phyloP scores from a whole-genome alignment of 495 filamentous ascomycete genomes.

The Aspergillus diversus region DNA sequence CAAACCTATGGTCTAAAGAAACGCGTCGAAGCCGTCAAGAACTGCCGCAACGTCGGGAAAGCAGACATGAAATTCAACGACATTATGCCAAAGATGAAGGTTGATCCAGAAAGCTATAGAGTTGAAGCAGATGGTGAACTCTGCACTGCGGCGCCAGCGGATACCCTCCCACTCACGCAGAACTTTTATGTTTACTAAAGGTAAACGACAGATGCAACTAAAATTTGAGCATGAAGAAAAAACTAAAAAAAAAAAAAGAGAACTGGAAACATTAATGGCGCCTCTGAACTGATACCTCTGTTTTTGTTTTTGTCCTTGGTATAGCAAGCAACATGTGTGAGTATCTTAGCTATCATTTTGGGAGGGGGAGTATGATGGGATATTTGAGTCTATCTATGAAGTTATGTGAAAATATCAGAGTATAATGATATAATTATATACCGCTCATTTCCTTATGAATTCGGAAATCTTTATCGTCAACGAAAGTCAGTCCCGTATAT shows the following conservation, averaged over 20 bases:
- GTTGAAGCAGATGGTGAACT: constrained; percentile 85
- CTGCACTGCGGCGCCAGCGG: constrained; percentile 76
- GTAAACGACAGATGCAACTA: not conserved
- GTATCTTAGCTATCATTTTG: not conserved
- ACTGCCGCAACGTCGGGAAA: constrained; percentile 82
- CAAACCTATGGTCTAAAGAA: constrained; percentile 75
- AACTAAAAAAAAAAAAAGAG: not conserved
- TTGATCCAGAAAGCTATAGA: constrained; percentile 88
- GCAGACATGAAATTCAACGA: constrained; percentile 95
- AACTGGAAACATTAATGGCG: not conserved
- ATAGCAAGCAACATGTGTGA: not conserved
- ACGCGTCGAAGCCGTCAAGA: constrained; percentile 77
- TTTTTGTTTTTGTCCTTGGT: not conserved
- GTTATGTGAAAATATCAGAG: not conserved
- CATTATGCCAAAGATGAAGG: constrained; percentile 84
- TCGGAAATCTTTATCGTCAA: not conserved
- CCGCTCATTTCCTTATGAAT: not conserved
- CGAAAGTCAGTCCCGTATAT: not conserved
- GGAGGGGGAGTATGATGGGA: not conserved
- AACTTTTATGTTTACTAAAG: constrained; percentile 31
- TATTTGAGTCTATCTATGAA: not conserved
- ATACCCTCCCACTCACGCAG: constrained; percentile 78
- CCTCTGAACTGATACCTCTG: not conserved
- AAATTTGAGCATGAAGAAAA: not conserved
- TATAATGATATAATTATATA: not conserved